A percentile compares a stretch with the other conserved stretches of the same genome.
phyloP scores from a whole-genome alignment of 345 rosid genomes.

The Sapria himalayana region DNA sequence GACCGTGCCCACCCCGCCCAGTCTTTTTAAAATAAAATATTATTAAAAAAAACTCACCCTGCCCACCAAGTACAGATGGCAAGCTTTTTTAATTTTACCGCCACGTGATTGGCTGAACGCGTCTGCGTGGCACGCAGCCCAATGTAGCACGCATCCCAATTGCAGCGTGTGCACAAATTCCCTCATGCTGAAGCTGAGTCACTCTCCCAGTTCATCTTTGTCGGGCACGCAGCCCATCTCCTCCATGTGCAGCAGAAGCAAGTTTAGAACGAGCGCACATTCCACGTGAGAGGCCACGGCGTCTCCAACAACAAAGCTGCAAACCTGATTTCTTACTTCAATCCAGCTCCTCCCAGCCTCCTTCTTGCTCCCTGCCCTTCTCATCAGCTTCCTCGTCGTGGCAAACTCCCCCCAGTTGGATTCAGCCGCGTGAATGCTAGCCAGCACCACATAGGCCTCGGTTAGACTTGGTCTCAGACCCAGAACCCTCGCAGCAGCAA shows the following conservation, averaged over 20 bases:
- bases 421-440: conserved; percentile 63
- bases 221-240: conserved; percentile 35
- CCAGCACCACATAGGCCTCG: conserved; percentile 48
- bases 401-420: conserved; percentile 59
- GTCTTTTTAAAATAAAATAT: no score
- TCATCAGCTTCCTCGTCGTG: conserved; percentile 39
- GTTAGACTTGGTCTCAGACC: conserved; percentile 41
- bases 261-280: conserved; percentile 20
- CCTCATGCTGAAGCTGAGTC: no score
- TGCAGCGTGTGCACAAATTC: no score
- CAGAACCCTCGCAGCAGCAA: conserved; percentile 43
- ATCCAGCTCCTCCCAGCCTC: conserved; percentile 85
- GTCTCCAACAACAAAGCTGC: conserved; percentile 38
- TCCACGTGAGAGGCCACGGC: conserved; percentile 19
- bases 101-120: no score
- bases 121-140: no score
- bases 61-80: no score
- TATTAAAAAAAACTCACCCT: no score
- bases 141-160: no score
- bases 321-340: conserved; percentile 34
- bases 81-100: no score
- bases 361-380: conserved; percentile 36
- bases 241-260: conserved; percentile 29
- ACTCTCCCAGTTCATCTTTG: no score
- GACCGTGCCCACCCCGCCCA: no score